phyloP scores from a whole-genome alignment of 2,329 filamentous ascomycete species.

The Alternaria triticimaculans region DNA sequence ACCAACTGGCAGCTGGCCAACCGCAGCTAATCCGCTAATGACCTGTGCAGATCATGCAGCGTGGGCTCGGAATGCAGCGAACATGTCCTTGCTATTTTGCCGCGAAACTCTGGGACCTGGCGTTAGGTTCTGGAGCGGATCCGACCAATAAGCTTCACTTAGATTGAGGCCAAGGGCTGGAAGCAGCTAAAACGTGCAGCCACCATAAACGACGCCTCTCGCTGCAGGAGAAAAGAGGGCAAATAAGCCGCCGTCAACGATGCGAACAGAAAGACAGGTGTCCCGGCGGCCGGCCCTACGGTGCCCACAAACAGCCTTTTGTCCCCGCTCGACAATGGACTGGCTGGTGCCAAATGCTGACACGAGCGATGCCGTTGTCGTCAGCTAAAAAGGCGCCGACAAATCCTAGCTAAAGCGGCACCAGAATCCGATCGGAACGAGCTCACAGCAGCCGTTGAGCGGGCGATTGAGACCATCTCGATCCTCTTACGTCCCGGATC shows the following conservation, averaged over 20 bases:
- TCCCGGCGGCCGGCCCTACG: slow-evolving; percentile 24
- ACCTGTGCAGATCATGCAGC: slow-evolving; percentile 47
- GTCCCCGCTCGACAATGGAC: background rate
- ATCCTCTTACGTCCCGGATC: slow-evolving; percentile 33
- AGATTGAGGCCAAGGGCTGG: slow-evolving; percentile 44
- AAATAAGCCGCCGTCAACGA: slow-evolving; percentile 17
- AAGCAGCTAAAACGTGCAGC: slow-evolving; percentile 40
- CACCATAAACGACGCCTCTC: slow-evolving; percentile 28
- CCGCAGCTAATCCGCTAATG: slow-evolving; percentile 37
- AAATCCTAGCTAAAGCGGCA: slow-evolving; percentile 32
- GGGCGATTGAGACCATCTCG: slow-evolving; percentile 29
- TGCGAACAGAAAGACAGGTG: slow-evolving; percentile 11
- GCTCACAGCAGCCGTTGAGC: slow-evolving; percentile 39
- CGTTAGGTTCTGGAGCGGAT: slow-evolving; percentile 38
- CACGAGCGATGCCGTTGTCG: slow-evolving; percentile 2
- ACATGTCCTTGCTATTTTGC: slow-evolving; percentile 44
- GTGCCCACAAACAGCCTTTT: slow-evolving; percentile 10
- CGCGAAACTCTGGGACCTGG: slow-evolving; percentile 39
- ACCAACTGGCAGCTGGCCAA: slow-evolving; percentile 35
- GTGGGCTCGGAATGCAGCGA: slow-evolving; percentile 41
- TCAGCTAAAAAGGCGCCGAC: slow-evolving; percentile 16
- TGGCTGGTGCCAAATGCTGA: slow-evolving; percentile 9
- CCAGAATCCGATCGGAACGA: slow-evolving; percentile 35
- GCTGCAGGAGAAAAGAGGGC: slow-evolving; percentile 57
- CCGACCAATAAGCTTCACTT: slow-evolving; percentile 43